phyloP scores from a whole-genome alignment of 352 stramenopile species.

The Lagenidium sp. region DNA sequence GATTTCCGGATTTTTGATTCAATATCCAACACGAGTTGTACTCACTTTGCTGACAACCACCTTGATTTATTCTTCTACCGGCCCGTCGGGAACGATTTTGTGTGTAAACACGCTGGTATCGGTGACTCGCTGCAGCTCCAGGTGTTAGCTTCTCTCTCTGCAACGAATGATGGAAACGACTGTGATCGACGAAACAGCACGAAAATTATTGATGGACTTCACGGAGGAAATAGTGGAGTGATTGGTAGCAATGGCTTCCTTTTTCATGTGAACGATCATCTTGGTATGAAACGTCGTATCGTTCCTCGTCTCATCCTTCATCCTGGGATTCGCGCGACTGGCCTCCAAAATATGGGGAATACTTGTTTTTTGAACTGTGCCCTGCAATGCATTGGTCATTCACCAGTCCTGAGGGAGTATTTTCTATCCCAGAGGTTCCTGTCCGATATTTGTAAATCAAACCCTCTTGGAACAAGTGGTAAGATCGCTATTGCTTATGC shows the following conservation, averaged over 20 bases:
- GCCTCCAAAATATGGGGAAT: conserved; percentile 78
- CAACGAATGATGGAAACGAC: conserved; percentile 23
- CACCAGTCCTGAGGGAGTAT: conserved; percentile 90
- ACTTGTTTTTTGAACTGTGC: conserved; percentile 88
- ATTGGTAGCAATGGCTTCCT: conserved; percentile 13
- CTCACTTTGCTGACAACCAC: conserved; percentile 11
- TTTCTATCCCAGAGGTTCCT: conserved; percentile 90
- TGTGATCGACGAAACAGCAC: neutral
- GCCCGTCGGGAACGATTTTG: conserved; percentile 58
- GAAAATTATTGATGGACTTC: neutral
- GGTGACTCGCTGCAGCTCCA: conserved; percentile 18
- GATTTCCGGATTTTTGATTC: conserved; percentile 39
- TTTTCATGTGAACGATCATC: conserved; percentile 20
- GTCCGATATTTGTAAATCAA: conserved; percentile 92
- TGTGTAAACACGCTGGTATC: conserved; percentile 21
- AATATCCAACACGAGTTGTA: conserved; percentile 14
- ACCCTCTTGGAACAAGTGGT: conserved; percentile 88
- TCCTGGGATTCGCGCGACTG: conserved; percentile 41
- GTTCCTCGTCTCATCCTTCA: conserved; percentile 17
- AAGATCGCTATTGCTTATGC: conserved; percentile 87
- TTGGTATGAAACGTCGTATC: conserved; percentile 16
- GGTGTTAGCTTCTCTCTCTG: too few relatives aligned
- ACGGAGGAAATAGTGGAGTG: conserved; percentile 5
- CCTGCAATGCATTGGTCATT: conserved; percentile 92
- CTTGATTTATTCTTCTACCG: conserved; percentile 49